Evolutionary conservation across 352 stramenopile species (phyloP), one percentile per base, ranked within the genome.

Genomic region (Porosira glacialis): DNA sequence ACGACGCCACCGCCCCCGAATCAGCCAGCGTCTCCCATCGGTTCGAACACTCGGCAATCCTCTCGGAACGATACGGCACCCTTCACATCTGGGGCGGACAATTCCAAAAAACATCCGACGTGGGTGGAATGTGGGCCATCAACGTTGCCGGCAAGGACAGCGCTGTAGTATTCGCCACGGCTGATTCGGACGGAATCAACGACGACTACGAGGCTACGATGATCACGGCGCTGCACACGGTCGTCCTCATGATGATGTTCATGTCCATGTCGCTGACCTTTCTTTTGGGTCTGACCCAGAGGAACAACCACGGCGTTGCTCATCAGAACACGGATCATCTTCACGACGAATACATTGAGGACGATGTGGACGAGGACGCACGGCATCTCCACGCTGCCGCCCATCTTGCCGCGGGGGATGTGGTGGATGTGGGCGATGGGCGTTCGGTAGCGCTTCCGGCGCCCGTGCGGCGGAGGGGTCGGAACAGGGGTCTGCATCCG

Each of bases 171-270:
- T 73, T 79, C n/a, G 38, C 17, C 3, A 33, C 73, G 15, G 74
- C 74, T 5, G 58, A 72, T 53, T 22, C 17, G 31, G 74, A 83
- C 41, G 53, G 45, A 6, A 78, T 80, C 17, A 56, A 65, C 21
- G 33, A 75, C 63, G 74, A 69, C n/a, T 83, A 82, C 44, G 63
- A 78, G 27, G n/a, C n/a, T n/a, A 59, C 59, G 24, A 69, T 61
- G 2, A 51, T 80, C 1, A 70, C 49, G 6, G 60, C 68, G 26
- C 35, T 84, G 3, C 75, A 80, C 27, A 80, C 75, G 11, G 68
- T 86, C 11, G 59, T 86, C 17, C 50, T 79, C 21, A 74, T 83
- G 39, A 73, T 87, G 64, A 85, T 87, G 72, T 83, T 84, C 48
- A 78, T 83, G 62, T 62, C 31, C 10, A 75, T 85, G 22, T 71